Base-by-base conservation (phyloP, 2,329 filamentous ascomycete species). In the Colletotrichum endophyticum region DNA sequence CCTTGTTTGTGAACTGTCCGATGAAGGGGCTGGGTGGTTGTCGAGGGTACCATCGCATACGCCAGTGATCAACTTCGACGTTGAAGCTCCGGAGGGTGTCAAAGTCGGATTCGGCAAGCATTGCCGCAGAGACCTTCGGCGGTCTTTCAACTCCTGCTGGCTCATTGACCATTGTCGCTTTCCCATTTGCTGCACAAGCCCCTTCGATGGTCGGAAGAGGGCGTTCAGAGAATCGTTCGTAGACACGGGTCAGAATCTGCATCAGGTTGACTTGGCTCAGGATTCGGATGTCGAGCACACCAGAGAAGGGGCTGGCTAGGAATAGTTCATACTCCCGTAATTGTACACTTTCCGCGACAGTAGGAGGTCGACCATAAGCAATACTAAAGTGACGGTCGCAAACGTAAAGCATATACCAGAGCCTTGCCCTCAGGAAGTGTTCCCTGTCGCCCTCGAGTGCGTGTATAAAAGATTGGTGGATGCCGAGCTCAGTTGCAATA, bases 401-500 rank as follows among this genome's bases (percentile, higher is more conserved):
- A 4, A 83, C 80, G 71, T 82, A 83, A 1, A 84, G 80, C 77
- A 82, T 80, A 81, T 92, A 93, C 91, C 91, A 93, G 6, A 93
- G 83, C 28, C 91, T 85, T 11, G 91, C 88, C 16, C 89, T 86
- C 73, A 91, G 87, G 79, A 89, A 89, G 70, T 90, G 87, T 72
- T 89, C 87, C 9, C 78, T 83, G 34, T 87, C 85, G 0, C 88
- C 88, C 28, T 86, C 85, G 3, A 88, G 84, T 57, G 88, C 85
- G 75, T 86, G 86, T 32, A 86, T 84, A 71, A 89, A 90, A 30
- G 88, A 89, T 77, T 90, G 88, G 78, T 91, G 89, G 16, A 91
- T 84, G 34, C 89, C 89, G 73, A 91, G 82, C 79, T 91, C 90
- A 1, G 90, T 91, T 2, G 89, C 90, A 67, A 91, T 90, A 27